Conservation (phyloP, 2,329 filamentous ascomycete genomes). For the Sphaerostilbella broomeana region DNA sequence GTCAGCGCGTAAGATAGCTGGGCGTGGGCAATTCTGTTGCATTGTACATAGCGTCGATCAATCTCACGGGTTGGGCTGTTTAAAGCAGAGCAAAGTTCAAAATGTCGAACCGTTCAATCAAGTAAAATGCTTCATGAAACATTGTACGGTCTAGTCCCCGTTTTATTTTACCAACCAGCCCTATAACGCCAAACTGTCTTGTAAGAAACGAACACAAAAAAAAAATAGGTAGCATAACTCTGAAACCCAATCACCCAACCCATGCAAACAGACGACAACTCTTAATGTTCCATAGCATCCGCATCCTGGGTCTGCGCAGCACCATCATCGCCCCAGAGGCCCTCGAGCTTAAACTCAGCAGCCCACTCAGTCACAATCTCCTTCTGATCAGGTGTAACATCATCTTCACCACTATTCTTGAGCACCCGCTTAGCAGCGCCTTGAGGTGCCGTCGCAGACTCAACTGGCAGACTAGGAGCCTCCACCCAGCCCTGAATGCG, state of each 20-base stretch:
- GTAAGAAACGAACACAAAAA: conserved; percentile 16
- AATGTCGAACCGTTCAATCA: too few species aligned
- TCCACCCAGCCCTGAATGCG: conserved; percentile 90
- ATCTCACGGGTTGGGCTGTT: too few species aligned
- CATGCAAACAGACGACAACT: neutral
- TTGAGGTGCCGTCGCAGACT: conserved; percentile 24
- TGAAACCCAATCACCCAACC: neutral
- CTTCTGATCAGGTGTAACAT: conserved; percentile 61
- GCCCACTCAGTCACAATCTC: conserved; percentile 90
- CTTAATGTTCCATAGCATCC: conserved; percentile 48
- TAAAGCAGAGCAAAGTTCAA: too few species aligned
- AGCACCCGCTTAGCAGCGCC: conserved; percentile 23
- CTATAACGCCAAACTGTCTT: conserved; percentile 26
- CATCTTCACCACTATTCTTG: conserved; percentile 36
- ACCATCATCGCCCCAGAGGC: conserved; percentile 69
- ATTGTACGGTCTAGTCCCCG: conserved; percentile 20
- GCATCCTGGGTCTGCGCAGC: conserved; percentile 20
- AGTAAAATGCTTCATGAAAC: too few species aligned
- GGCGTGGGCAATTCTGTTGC: too few species aligned
- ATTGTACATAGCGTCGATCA: too few species aligned
- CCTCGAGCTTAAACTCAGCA: conserved; percentile 90
- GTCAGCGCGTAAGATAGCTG: conserved; percentile 32
- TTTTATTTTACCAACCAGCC: conserved; percentile 22
- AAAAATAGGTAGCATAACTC: neutral
- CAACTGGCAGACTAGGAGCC: conserved; percentile 60